phyloP scores from a whole-genome alignment of 1,139 yeast genomes.

The Scheffersomyces lignicola region DNA sequence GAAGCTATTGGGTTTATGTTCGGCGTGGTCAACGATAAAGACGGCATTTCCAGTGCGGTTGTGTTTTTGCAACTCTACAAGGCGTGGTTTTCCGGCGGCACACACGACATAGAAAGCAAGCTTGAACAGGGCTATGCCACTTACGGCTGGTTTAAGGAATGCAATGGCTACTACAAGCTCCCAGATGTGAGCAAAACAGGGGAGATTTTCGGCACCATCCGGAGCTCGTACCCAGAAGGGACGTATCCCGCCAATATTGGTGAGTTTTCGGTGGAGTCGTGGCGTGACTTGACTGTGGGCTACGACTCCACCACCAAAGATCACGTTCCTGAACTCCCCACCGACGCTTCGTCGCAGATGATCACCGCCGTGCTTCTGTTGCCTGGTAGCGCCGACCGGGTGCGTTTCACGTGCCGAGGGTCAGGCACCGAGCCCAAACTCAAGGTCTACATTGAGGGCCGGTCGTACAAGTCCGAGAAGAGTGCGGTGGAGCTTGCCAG shows the following conservation, averaged over 20 bases:
- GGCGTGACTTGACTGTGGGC: conserved; percentile 87
- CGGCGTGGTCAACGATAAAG: conserved; percentile 83
- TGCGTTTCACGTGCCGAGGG: conserved; percentile 85
- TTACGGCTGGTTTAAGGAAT: conserved; percentile 81
- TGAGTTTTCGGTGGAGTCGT: conserved; percentile 51
- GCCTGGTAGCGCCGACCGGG: conserved; percentile 22
- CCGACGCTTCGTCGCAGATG: conserved; percentile 79
- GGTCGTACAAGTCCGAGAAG: conserved; percentile 38
- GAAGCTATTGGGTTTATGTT: conserved; percentile 98
- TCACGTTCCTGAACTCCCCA: conserved; percentile 63
- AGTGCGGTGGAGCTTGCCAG: conserved; percentile 54
- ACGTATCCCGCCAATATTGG: conserved; percentile 50
- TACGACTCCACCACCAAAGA: conserved; percentile 68
- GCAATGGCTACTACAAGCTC: conserved; percentile 82
- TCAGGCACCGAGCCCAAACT: conserved; percentile 97
- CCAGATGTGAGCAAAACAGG: conserved; percentile 52
- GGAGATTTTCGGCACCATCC: conserved; percentile 51
- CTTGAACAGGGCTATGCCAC: conserved; percentile 58
- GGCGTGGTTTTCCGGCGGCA: conserved; percentile 41
- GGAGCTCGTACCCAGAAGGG: conserved; percentile 39
- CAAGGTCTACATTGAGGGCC: conserved; percentile 87
- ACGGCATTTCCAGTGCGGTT: conserved; percentile 81
- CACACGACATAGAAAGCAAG: conserved; percentile 41
- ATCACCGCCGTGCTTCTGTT: conserved; percentile 56
- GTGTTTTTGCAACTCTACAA: conserved; percentile 76